These are phyloP conservation scores for Brassica carinata DNA, from an alignment of 345 rosid species.

Conservation along the genomic window DNA sequence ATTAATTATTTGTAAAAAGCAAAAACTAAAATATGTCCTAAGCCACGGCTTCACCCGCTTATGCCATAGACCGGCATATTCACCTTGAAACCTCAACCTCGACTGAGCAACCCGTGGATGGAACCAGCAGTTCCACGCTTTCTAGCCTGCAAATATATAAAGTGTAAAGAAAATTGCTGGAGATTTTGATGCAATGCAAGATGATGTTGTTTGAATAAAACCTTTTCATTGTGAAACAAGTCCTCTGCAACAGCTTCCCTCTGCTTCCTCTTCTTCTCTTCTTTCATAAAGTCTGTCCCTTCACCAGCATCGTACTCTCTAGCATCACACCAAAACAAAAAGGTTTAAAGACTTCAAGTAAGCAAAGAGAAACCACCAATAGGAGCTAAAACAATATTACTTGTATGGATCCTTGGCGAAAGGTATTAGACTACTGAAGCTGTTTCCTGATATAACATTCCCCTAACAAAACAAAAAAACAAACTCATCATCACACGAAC, in stretches of 20 bases:
- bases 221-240: conserved; percentile 74
- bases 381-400: conserved; percentile 45
- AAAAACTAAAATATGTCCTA: no score
- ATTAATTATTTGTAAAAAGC: no score
- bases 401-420: conserved; percentile 81
- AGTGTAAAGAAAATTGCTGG: conserved; percentile 11
- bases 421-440: conserved; percentile 82
- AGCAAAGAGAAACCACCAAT: conserved; percentile 1
- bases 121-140: conserved; percentile 62
- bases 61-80: no score
- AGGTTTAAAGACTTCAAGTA: neutral
- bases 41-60: no score
- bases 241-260: conserved; percentile 91
- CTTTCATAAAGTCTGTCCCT: conserved; percentile 55
- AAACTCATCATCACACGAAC: neutral
- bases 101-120: conserved; percentile 51
- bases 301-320: conserved; percentile 65
- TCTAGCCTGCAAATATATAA: conserved; percentile 57
- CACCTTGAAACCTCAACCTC: conserved; percentile 40
- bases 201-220: conserved; percentile 34
- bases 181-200: conserved; percentile 3
- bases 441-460: conserved; percentile 73
- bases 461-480: conserved; percentile 44
- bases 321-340: conserved; percentile 25
- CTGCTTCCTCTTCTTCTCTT: conserved; percentile 86